Evolutionary conservation across 768 basidiomycete genomes (phyloP), one percentile per base, ranked within the genome.

Genomic region (Pholiota molesta): DNA sequence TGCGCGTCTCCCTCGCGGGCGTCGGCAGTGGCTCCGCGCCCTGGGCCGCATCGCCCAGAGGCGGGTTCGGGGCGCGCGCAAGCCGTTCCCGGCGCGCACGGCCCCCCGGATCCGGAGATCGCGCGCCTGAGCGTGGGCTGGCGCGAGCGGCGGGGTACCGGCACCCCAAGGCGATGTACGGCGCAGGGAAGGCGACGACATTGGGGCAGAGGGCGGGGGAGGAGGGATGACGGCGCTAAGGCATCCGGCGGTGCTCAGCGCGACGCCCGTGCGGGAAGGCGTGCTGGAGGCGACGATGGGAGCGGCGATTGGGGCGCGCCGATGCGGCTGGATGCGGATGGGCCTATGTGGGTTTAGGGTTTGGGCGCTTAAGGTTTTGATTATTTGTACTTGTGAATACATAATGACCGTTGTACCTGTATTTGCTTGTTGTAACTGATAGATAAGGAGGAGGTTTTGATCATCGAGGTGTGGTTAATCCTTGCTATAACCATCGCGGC

Each of bases 1-100:
- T 88, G 0, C 81, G 79, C 6, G 85, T 86, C 13, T 87, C 86
- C 5, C 78, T 89, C 1, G 83, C 83, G 33, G 81, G 77, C 0
- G 83, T 86, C 1, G 84, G 80, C 78, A 80, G 53, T 87, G 85
- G 83, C 73, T 88, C 13, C 81, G 84, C 28, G 82, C 83, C 14
- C 67, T 89, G 0, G 86, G 86, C 0, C 78, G 74, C 17, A 57
- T 84, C 13, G 57, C 72, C 77, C 81, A n/a, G 51, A 69, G 26
- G 69, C 0, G 83, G 77, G 0, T 85, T 85, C 60, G 76, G 79
- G 14, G 23, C 55, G 11, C 51, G 66, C 49, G 78, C 79, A 2
- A 63, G 33, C 13, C 47, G 13, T 49, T 86, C 4, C 83, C 84
- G 1, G 66, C 72, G 3, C 73, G 73, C 29, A 53, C 35, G 1